phyloP scores from a whole-genome alignment of 768 basidiomycete genomes.

The Mycena crocata region DNA sequence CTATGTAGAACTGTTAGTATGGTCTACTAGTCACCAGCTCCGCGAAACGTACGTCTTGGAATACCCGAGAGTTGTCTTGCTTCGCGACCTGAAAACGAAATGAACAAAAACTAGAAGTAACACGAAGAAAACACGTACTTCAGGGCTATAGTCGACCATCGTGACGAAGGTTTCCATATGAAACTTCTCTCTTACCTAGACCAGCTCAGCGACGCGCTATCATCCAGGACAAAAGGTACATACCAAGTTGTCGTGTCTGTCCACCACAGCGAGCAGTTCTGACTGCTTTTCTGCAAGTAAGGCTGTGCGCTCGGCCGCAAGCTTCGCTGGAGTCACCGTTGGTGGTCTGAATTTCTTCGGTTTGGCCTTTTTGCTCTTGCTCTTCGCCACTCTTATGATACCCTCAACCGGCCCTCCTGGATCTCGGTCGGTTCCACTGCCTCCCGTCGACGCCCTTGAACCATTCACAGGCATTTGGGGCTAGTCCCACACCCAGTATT shows the following conservation, averaged over 20 bases:
- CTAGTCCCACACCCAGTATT: conserved; percentile 3
- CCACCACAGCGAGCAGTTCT: conserved; percentile 67
- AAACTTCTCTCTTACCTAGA: conserved; percentile 86
- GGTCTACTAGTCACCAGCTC: conserved; percentile 53
- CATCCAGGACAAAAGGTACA: conserved; percentile 44
- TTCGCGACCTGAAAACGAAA: conserved; percentile 48
- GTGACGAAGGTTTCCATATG: conserved; percentile 87
- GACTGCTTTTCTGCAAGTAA: conserved; percentile 70
- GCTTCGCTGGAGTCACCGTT: conserved; percentile 38
- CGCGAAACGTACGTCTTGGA: conserved; percentile 56
- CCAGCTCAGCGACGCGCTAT: conserved; percentile 12
- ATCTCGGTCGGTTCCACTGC: conserved; percentile 14
- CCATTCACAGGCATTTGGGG: conserved; percentile 18
- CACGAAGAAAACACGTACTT: conserved; percentile 58
- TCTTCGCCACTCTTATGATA: conserved; percentile 29
- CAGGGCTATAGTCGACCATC: conserved; percentile 83
- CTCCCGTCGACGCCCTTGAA: not conserved
- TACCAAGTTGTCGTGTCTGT: conserved; percentile 81
- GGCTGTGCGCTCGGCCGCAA: conserved; percentile 52
- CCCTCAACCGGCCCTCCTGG: conserved; percentile 15
- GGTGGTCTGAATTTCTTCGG: conserved; percentile 28
- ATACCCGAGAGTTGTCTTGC: conserved; percentile 70
- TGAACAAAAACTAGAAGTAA: conserved; percentile 12
- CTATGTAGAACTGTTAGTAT: not conserved
- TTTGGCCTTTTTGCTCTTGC: conserved; percentile 35